These are phyloP conservation scores for Vitis cinerea DNA, from an alignment of 164 flowering plant genomes.

Conservation along the genomic window DNA sequence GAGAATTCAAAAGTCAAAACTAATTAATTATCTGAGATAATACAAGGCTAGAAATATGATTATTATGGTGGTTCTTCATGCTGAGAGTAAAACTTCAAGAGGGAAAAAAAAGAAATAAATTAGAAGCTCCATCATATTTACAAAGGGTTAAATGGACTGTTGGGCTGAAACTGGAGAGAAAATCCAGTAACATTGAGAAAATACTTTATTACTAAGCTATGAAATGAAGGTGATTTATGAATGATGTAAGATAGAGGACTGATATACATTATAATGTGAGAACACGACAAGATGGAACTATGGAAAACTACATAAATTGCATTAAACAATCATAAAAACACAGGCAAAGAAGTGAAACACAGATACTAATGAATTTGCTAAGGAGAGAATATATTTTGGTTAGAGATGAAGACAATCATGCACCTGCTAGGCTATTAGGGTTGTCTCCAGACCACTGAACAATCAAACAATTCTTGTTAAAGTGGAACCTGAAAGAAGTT, in stretches of 20 bases:
- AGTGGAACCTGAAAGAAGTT: constrained; percentile 55
- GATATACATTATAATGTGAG: too few relatives aligned
- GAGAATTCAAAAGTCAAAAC: constrained; percentile 12
- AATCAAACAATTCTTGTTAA: constrained; percentile 70
- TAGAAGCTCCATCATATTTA: background rate
- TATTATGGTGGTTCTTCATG: background rate
- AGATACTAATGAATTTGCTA: background rate
- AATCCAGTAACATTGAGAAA: too few relatives aligned
- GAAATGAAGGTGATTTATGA: too few relatives aligned
- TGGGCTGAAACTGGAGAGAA: too few relatives aligned
- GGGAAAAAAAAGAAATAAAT: too few relatives aligned
- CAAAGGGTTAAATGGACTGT: too few relatives aligned
- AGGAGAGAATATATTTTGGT: background rate
- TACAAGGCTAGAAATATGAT: background rate
- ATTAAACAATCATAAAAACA: background rate
- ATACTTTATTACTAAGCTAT: too few relatives aligned
- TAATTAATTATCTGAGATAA: background rate
- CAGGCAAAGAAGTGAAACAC: background rate
- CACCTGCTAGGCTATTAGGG: constrained; percentile 97
- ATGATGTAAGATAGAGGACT: too few relatives aligned
- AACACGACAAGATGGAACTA: too few relatives aligned
- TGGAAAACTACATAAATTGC: too few relatives aligned
- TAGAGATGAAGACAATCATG: background rate
- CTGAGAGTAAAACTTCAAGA: background rate
- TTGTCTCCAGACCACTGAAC: constrained; percentile 99